A percentile compares a stretch with the other conserved stretches of the same genome.
Conservation (phyloP, 2,329 filamentous ascomycete genomes). For the Ascomycota sp. region DNA sequence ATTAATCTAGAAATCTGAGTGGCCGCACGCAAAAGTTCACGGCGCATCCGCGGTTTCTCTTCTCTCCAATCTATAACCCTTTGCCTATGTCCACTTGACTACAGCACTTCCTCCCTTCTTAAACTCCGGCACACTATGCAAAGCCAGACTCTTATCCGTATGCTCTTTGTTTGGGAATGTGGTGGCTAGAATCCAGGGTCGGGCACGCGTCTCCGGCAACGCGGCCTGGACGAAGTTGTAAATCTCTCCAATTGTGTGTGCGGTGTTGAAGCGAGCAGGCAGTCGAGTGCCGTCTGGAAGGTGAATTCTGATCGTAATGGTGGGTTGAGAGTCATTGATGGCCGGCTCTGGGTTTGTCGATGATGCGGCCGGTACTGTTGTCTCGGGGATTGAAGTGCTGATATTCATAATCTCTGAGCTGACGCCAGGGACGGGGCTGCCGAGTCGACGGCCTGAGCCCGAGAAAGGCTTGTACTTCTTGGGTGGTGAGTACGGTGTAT, state of each 20-base stretch:
- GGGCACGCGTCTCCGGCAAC: constrained; percentile 28
- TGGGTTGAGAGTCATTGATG: constrained; percentile 44
- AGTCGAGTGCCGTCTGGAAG: constrained; percentile 56
- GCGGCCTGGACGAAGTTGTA: constrained; percentile 52
- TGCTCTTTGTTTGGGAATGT: constrained; percentile 70
- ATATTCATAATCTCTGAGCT: constrained; percentile 5
- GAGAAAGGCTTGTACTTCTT: constrained; percentile 56
- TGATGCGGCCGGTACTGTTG: constrained; percentile 14
- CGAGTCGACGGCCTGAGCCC: constrained; percentile 49
- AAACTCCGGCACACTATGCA: constrained; percentile 40
- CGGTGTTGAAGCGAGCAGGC: constrained; percentile 62
- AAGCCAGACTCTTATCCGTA: constrained; percentile 36
- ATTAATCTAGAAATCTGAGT: no score
- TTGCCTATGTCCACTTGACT: constrained; percentile 30
- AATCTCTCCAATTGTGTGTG: constrained; percentile 54
- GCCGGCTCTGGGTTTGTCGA: constrained; percentile 11
- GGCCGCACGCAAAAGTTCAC: neutral
- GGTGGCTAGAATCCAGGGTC: constrained; percentile 55
- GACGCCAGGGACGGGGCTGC: constrained; percentile 50
- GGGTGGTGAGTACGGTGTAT: constrained; percentile 46
- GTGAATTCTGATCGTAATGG: constrained; percentile 50
- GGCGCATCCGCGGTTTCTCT: neutral
- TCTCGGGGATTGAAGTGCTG: constrained; percentile 13
- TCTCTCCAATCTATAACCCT: neutral
- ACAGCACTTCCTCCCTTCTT: constrained; percentile 42